Percentiles rank a stretch among this genome's conserved stretches.
Conservation (phyloP, 2,329 filamentous ascomycete genomes). For the Claviceps monticola region DNA sequence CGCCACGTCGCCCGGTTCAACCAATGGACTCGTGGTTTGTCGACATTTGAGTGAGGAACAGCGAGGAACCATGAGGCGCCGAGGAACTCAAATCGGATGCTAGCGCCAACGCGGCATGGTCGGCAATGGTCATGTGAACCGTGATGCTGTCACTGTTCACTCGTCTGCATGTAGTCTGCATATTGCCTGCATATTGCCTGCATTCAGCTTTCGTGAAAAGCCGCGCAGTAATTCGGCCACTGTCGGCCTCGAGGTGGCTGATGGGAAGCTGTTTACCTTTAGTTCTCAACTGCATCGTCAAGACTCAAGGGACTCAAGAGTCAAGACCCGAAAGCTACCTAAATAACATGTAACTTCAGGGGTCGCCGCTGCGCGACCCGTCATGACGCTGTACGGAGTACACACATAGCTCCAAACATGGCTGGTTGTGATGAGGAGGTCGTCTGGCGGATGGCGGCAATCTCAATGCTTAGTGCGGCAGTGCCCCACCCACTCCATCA, state of each 20-base stretch:
- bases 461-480: not conserved
- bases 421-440: not conserved
- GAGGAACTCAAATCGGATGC: constrained; percentile 10
- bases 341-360: not conserved
- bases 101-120: constrained; percentile 17
- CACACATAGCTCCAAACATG: not conserved
- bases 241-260: not conserved
- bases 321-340: not conserved
- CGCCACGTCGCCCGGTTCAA: constrained; percentile 5
- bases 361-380: not conserved
- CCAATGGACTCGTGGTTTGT: constrained; percentile 1
- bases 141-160: not conserved
- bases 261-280: not conserved
- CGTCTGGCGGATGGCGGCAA: not conserved
- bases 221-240: constrained; percentile 1
- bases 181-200: constrained; percentile 3
- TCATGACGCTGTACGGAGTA: not conserved
- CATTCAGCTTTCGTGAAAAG: constrained; percentile 3
- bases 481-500: not conserved
- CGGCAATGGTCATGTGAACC: constrained; percentile 4
- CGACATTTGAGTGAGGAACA: not conserved
- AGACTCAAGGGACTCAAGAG: not conserved
- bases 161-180: not conserved
- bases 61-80: not conserved
- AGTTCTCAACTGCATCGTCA: not conserved